A percentile compares a stretch with the other conserved stretches of the same genome.
Evolutionary conservation across 2,329 filamentous ascomycete genomes (phyloP).

Genomic region (Fusarium graminum): DNA sequence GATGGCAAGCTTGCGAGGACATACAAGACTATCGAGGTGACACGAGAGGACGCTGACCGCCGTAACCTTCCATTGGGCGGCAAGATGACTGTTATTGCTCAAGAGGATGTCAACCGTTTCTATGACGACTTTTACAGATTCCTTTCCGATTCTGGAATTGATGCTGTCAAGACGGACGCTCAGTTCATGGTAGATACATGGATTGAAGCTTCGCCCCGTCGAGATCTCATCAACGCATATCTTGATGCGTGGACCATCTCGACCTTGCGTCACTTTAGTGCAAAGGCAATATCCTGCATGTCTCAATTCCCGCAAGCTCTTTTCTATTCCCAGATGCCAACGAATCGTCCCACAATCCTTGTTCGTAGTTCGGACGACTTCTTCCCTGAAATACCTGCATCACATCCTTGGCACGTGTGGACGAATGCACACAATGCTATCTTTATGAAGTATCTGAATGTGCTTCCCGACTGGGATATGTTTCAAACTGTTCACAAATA

Average conservation of each 20-base stretch:
- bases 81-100: slow-evolving; percentile 78
- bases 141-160: slow-evolving; percentile 78
- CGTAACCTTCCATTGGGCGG: slow-evolving; percentile 67
- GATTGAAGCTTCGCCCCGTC: slow-evolving; percentile 75
- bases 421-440: slow-evolving; percentile 91
- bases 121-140: slow-evolving; percentile 95
- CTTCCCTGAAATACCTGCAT: slow-evolving; percentile 83
- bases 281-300: slow-evolving; percentile 92
- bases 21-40: slow-evolving; percentile 79
- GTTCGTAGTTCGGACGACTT: slow-evolving; percentile 93
- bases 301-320: slow-evolving; percentile 88
- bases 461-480: slow-evolving; percentile 86
- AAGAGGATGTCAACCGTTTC: slow-evolving; percentile 79
- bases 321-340: slow-evolving; percentile 85
- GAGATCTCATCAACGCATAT: slow-evolving; percentile 78
- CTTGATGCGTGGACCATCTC: slow-evolving; percentile 88
- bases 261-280: slow-evolving; percentile 81
- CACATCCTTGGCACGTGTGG: slow-evolving; percentile 96
- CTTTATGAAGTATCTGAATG: slow-evolving; percentile 85
- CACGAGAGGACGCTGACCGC: slow-evolving; percentile 62
- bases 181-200: slow-evolving; percentile 91
- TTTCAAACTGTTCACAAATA: slow-evolving; percentile 76
- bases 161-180: slow-evolving; percentile 92
- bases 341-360: slow-evolving; percentile 78
- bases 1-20: slow-evolving; percentile 78